Evolutionary conservation across 352 stramenopile species (phyloP), one percentile per base, ranked within the genome.

Genomic region (Phytopythium boreale): DNA sequence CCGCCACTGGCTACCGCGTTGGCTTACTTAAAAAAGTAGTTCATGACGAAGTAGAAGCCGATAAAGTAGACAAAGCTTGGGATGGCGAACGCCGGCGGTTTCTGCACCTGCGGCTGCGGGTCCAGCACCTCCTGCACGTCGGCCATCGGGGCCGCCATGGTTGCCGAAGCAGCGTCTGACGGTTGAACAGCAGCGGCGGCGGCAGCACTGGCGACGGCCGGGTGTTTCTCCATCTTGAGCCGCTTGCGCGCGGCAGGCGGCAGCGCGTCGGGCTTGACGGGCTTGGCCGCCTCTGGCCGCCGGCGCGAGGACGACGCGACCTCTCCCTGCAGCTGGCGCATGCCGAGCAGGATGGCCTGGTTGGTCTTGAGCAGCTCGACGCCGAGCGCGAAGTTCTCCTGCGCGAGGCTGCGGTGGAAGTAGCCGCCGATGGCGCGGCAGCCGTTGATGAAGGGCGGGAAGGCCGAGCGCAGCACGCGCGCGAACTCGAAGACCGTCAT

Each of bases 391-490:
- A 91, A 90, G 69, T 94, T 94, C 56, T 92, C 80, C 17, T 75
- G 75, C 6, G 77, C 80, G 37, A 92, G 63, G 59, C 89, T 81
- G 55, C 74, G 77, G 70, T 90, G 82, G 66, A 98, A 92, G 78
- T 95, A 98, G 31, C 80, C 83, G 34, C 95, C 93, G 68, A 99
- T 88, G n/a, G 91, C 96, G 56, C 96, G 92, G 72, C 95, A 97
- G 58, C 97, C 97, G 80, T 99, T 99, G 82, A 99, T 90, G 71
- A 97, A 98, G 0, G 93, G 88, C 24, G 97, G 94, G 71, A 98
- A 99, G 41, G 97, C 80, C 8, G 89, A 87, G 69, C 97, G 95
- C 70, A 98, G 74, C 39, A 98, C 78, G 67, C 81, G 82, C 39
- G 98, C 82, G 57, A 98, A 84, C 76, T 99, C 93, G 72, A 95